Conservation (phyloP, 371 early-diverging fungal species). For the Lichtheimia ramosa region DNA sequence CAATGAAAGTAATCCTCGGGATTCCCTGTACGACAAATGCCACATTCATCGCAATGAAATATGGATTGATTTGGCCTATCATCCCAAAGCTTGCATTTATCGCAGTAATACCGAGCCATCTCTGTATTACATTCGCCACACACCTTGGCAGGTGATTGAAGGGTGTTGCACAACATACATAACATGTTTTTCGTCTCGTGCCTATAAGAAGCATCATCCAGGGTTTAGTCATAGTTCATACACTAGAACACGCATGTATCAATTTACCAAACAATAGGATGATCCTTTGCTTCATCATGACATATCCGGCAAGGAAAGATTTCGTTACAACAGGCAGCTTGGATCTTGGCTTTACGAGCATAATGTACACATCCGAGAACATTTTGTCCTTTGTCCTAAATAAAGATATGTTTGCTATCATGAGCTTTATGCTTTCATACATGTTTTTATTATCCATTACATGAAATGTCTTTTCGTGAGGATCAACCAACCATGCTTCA, state of each 20-base stretch:
- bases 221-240: neutral
- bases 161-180: conserved; percentile 88
- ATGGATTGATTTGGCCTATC: conserved; percentile 75
- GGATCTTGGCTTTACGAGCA: conserved; percentile 79
- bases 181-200: conserved; percentile 82
- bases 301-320: conserved; percentile 95
- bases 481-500: no score
- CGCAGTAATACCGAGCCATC: conserved; percentile 88
- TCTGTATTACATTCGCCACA: conserved; percentile 70
- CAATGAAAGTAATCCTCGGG: conserved; percentile 92
- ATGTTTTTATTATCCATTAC: no score
- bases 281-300: conserved; percentile 88
- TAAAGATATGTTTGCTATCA: no score
- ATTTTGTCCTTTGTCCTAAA: conserved; percentile 49
- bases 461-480: no score
- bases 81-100: conserved; percentile 92
- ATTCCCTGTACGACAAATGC: conserved; percentile 86
- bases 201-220: conserved; percentile 46
- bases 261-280: conserved; percentile 81
- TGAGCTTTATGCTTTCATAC: no score
- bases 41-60: conserved; percentile 92
- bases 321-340: conserved; percentile 89
- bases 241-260: neutral
- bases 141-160: conserved; percentile 79
- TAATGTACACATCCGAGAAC: conserved; percentile 93